Percentiles rank a stretch among this genome's conserved stretches.
Evolutionary conservation across 2,329 filamentous ascomycete genomes (phyloP).

Genomic region (Emergomyces africanus): DNA sequence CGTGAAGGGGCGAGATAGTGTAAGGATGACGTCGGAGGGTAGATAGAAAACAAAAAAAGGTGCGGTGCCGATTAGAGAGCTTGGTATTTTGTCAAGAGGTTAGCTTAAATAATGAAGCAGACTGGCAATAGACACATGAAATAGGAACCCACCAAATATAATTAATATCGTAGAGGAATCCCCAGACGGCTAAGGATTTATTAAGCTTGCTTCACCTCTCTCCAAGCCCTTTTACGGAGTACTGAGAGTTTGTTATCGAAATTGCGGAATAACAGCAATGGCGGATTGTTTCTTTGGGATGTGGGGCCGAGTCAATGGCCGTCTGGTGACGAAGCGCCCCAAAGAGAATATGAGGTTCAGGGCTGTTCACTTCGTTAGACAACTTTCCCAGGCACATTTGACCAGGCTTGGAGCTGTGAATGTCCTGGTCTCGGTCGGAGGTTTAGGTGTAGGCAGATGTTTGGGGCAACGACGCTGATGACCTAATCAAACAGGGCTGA

Average conservation of each 20-base stretch:
- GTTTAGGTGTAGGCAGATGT: neutral
- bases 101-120: neutral
- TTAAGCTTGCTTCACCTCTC: neutral
- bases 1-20: neutral
- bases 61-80: neutral
- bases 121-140: neutral
- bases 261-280: neutral
- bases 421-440: neutral
- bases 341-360: neutral
- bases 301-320: neutral
- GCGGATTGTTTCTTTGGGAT: too few species aligned
- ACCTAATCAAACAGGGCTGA: neutral
- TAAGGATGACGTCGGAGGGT: neutral
- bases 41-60: neutral
- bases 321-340: neutral
- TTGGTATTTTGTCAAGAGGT: neutral
- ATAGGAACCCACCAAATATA: neutral
- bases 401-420: neutral
- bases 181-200: neutral
- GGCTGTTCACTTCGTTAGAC: neutral
- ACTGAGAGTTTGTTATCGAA: neutral
- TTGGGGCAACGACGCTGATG: neutral
- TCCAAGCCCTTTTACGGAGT: neutral
- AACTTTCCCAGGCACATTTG: neutral
- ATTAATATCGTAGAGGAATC: neutral